These are phyloP conservation scores for Sugiyamaella grinbergsii DNA, from an alignment of 1,139 yeast species.

Conservation along the genomic window DNA sequence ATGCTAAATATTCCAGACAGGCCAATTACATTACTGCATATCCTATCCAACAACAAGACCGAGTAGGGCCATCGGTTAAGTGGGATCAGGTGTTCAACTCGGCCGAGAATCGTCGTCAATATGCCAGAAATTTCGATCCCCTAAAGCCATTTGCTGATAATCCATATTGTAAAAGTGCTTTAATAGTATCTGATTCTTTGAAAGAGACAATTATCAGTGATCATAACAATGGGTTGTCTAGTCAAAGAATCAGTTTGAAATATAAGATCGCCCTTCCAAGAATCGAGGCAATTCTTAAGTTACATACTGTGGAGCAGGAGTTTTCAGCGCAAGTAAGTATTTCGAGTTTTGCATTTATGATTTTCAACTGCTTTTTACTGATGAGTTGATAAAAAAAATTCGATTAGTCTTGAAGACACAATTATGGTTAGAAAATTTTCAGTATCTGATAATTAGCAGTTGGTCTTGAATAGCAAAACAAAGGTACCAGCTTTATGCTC, in stretches of 20 bases:
- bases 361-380: conserved; percentile 37
- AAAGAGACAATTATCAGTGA: conserved; percentile 63
- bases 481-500: too few species aligned
- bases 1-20: conserved; percentile 59
- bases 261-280: conserved; percentile 82
- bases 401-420: conserved; percentile 85
- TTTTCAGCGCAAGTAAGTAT: conserved; percentile 65
- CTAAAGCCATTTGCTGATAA: conserved; percentile 75
- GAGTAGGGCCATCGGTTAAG: conserved; percentile 23
- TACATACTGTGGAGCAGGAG: conserved; percentile 63
- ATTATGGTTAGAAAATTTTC: conserved; percentile 55
- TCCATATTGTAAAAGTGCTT: conserved; percentile 66
- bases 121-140: conserved; percentile 10
- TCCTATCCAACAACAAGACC: conserved; percentile 50
- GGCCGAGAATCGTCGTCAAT: conserved; percentile 21
- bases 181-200: conserved; percentile 58
- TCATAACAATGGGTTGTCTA: conserved; percentile 54
- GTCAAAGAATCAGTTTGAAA: conserved; percentile 76
- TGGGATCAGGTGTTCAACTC: conserved; percentile 33
- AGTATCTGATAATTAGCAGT: conserved; percentile 22
- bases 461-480: neutral
- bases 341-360: neutral
- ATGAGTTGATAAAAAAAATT: conserved; percentile 50
- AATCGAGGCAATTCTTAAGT: conserved; percentile 77
- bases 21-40: conserved; percentile 67